These are phyloP conservation scores for Cavenderia fasciculata DNA, from an alignment of 78 protist genomes.

Conservation along the genomic window DNA sequence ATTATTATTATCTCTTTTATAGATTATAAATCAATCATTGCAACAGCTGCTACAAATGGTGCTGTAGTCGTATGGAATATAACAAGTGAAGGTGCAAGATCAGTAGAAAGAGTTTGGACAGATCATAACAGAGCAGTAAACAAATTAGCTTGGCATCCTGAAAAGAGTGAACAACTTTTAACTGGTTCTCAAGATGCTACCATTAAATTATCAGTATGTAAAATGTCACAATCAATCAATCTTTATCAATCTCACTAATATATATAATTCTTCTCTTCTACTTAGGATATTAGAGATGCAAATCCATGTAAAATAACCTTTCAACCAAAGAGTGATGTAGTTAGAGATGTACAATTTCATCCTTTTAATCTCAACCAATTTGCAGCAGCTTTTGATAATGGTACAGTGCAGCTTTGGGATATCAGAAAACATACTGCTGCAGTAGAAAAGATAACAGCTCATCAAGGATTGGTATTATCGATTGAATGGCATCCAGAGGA, in stretches of 20 bases:
- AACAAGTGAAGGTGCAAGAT: constrained; percentile 35
- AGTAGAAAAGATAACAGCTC: constrained; percentile 66
- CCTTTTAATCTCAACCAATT: constrained; percentile 46
- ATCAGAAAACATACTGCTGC: constrained; percentile 52
- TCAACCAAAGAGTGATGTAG: constrained; percentile 53
- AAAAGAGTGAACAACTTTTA: constrained; percentile 19
- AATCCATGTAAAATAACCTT: constrained; percentile 56
- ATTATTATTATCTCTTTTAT: background rate
- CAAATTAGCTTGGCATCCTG: constrained; percentile 68
- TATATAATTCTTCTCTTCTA: background rate
- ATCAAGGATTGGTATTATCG: constrained; percentile 79
- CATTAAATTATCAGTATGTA: constrained; percentile 20
- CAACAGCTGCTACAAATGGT: constrained; percentile 90
- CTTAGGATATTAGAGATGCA: constrained; percentile 70
- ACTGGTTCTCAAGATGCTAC: constrained; percentile 82
- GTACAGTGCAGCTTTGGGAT: constrained; percentile 86
- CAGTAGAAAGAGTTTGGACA: constrained; percentile 44
- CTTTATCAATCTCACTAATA: background rate
- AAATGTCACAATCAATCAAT: background rate
- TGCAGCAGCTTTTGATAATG: constrained; percentile 88
- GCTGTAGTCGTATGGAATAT: constrained; percentile 86
- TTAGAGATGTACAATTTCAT: constrained; percentile 85
- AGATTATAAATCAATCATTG: constrained; percentile 74
- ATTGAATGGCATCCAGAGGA: constrained; percentile 89
- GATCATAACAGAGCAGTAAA: constrained; percentile 81